phyloP scores from a whole-genome alignment of 106 monocot species.

The Apostasia ramifera region DNA sequence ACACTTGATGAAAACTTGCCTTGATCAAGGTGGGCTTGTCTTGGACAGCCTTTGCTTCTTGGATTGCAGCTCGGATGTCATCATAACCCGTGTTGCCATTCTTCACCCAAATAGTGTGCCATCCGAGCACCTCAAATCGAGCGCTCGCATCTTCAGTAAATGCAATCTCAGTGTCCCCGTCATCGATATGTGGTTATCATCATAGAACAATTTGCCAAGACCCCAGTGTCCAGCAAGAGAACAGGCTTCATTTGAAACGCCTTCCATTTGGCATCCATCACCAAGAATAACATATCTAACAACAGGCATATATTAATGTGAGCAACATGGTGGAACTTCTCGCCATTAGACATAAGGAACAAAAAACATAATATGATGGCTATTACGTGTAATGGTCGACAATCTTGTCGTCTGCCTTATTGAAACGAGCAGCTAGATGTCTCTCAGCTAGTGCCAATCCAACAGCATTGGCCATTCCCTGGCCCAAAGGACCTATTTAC shows the following conservation, averaged over 20 bases:
- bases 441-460: conserved; percentile 84
- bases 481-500: conserved; percentile 57
- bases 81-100: conserved; percentile 80
- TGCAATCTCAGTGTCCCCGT: conserved; percentile 74
- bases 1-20: too few relatives aligned
- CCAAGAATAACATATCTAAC: conserved; percentile 65
- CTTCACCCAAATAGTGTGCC: conserved; percentile 97
- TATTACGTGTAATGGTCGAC: conserved; percentile 83
- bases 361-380: too few relatives aligned
- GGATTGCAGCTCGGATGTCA: conserved; percentile 77
- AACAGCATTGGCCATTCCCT: conserved; percentile 85
- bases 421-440: conserved; percentile 76
- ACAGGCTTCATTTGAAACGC: conserved; percentile 69
- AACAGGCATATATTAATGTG: background rate
- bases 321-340: background rate
- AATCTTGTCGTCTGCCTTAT: conserved; percentile 62
- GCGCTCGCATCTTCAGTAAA: conserved; percentile 79
- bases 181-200: conserved; percentile 89
- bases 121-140: conserved; percentile 72
- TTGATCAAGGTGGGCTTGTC: conserved; percentile 78
- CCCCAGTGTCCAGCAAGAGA: conserved; percentile 91
- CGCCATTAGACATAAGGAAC: background rate
- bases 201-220: conserved; percentile 80
- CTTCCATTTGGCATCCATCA: conserved; percentile 88
- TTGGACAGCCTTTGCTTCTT: conserved; percentile 69